These are phyloP conservation scores for Sporothrix pallida DNA, from an alignment of 2,329 filamentous ascomycete genomes.

Conservation along the genomic window DNA sequence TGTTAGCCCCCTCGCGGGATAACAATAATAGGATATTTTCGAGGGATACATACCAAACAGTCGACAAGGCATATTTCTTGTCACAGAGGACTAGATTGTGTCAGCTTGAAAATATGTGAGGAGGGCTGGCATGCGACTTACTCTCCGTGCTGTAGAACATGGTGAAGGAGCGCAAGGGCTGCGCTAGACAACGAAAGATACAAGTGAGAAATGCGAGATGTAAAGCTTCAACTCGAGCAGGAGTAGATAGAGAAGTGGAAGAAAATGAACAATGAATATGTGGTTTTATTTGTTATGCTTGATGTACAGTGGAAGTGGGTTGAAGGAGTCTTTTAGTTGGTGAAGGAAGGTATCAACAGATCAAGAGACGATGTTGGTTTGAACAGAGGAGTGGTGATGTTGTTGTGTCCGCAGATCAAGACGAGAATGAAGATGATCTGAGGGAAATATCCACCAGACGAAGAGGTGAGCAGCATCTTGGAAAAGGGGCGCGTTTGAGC, in stretches of 20 bases:
- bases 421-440: conserved; percentile 1
- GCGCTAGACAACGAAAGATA: not conserved
- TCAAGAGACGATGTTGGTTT: not conserved
- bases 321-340: not conserved
- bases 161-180: not conserved
- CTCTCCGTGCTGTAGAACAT: conserved; percentile 83
- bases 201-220: not conserved
- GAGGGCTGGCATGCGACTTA: conserved; percentile 50
- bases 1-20: not conserved
- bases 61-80: conserved; percentile 88
- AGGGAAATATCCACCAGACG: not conserved
- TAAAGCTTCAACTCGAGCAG: not conserved
- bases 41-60: conserved; percentile 75
- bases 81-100: conserved; percentile 65
- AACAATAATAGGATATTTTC: not conserved
- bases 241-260: too few species aligned
- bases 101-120: too few species aligned
- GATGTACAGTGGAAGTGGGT: not conserved
- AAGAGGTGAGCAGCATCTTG: not conserved
- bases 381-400: not conserved
- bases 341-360: not conserved
- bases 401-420: not conserved
- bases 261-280: not conserved
- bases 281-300: not conserved
- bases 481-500: not conserved